Conservation (phyloP, 1,284 basidiomycete species). For the Sutorius eximius region DNA sequence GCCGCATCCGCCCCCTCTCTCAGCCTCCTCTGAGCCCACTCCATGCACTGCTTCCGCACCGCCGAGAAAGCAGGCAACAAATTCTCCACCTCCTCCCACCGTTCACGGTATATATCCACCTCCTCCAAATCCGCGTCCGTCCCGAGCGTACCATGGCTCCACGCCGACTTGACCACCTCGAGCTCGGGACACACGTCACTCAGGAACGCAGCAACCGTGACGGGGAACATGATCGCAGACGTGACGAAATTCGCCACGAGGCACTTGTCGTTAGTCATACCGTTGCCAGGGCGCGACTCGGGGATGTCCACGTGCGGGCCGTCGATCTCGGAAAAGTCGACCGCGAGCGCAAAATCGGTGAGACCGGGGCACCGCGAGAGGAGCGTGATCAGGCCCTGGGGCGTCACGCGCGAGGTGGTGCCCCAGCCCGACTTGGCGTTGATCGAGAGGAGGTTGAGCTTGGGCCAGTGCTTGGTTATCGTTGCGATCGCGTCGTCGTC, state of each 20-base stretch:
- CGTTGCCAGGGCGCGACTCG: conserved; percentile 2
- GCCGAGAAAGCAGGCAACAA: conserved; percentile 23
- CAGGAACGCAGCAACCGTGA: conserved; percentile 25
- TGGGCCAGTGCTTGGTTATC: conserved; percentile 22
- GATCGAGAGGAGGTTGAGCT: conserved; percentile 11
- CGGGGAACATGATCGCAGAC: conserved; percentile 18
- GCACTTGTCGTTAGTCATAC: conserved; percentile 13
- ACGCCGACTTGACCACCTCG: conserved; percentile 8
- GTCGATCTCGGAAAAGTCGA: conserved; percentile 22
- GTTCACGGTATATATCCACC: conserved; percentile 8
- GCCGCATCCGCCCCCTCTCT: neutral
- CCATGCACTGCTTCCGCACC: conserved; percentile 21
- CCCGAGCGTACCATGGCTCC: neutral
- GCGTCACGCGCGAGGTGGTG: conserved; percentile 17
- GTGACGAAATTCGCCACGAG: conserved; percentile 18
- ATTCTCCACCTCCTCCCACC: conserved; percentile 27
- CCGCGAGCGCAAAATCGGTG: conserved; percentile 12
- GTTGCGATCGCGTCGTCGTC: conserved; percentile 17
- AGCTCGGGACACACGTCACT: conserved; percentile 29
- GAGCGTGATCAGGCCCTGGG: conserved; percentile 17
- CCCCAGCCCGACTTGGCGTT: conserved; percentile 23
- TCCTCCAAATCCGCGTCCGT: conserved; percentile 4
- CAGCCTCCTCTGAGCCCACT: conserved; percentile 1
- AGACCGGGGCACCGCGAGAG: conserved; percentile 11
- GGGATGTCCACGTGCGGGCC: neutral